phyloP scores from a whole-genome alignment of 2,329 filamentous ascomycete genomes.

The Sporothrix humicola region DNA sequence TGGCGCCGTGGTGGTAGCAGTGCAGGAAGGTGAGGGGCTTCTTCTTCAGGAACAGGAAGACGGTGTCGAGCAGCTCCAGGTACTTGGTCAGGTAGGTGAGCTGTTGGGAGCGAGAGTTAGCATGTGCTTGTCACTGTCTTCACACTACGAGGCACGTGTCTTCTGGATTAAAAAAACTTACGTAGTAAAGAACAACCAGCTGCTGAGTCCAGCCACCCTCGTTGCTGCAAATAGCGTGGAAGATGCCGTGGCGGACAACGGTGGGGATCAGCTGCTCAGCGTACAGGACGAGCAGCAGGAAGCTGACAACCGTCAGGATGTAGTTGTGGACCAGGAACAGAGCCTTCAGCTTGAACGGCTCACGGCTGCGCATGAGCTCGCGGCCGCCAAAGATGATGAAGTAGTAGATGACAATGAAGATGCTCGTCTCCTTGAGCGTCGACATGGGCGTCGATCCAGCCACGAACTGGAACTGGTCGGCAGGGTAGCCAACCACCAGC shows the following conservation, averaged over 20 bases:
- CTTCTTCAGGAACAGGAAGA: slow-evolving; percentile 99
- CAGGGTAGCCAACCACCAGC: slow-evolving; percentile 76
- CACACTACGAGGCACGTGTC: too few relatives aligned
- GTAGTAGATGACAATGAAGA: slow-evolving; percentile 88
- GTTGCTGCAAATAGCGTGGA: slow-evolving; percentile 82
- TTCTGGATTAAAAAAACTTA: slow-evolving; percentile 56
- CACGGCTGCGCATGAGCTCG: slow-evolving; percentile 86
- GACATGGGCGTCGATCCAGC: slow-evolving; percentile 86
- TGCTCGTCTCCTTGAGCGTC: slow-evolving; percentile 79
- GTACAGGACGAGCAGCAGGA: slow-evolving; percentile 79
- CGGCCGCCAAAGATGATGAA: slow-evolving; percentile 90
- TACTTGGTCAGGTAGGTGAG: slow-evolving; percentile 99
- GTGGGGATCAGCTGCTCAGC: slow-evolving; percentile 89
- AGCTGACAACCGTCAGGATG: slow-evolving; percentile 85
- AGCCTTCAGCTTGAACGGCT: slow-evolving; percentile 83
- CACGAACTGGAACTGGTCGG: slow-evolving; percentile 84
- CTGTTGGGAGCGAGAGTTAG: slow-evolving; percentile 57
- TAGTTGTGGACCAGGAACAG: slow-evolving; percentile 98
- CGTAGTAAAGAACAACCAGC: slow-evolving; percentile 94
- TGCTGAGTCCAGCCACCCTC: slow-evolving; percentile 92
- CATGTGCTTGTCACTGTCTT: slow-evolving; percentile 31
- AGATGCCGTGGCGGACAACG: slow-evolving; percentile 78
- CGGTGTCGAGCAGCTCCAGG: slow-evolving; percentile 90
- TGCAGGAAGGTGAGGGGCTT: slow-evolving; percentile 99
- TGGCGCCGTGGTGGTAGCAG: slow-evolving; percentile 98